These are phyloP conservation scores for Saccharomycopsis fodiens DNA, from an alignment of 805 yeast genomes.

Conservation along the genomic window DNA sequence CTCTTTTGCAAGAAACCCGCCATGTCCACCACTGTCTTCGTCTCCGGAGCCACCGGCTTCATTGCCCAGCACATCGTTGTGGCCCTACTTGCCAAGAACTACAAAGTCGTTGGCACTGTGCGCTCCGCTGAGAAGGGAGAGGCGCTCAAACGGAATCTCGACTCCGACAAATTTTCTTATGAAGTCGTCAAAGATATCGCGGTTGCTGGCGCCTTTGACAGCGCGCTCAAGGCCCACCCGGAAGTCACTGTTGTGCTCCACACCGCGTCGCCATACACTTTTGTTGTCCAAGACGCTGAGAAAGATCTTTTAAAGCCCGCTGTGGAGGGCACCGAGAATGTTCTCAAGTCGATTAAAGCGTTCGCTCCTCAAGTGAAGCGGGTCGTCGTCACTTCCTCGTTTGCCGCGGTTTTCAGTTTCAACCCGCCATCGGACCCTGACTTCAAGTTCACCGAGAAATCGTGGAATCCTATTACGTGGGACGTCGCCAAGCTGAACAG, in stretches of 20 bases:
- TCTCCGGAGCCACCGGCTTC: slow-evolving; percentile 49
- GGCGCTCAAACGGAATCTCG: not conserved
- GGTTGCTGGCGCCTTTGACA: slow-evolving; percentile 37
- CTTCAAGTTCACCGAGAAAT: slow-evolving; percentile 26
- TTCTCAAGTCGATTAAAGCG: slow-evolving; percentile 36
- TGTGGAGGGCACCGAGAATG: slow-evolving; percentile 43
- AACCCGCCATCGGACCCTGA: slow-evolving; percentile 9
- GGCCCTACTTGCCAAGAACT: slow-evolving; percentile 32
- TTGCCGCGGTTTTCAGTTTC: slow-evolving; percentile 38
- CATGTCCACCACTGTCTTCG: slow-evolving; percentile 25
- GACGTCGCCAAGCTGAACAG: slow-evolving; percentile 24
- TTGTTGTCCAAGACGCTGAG: slow-evolving; percentile 34
- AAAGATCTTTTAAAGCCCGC: slow-evolving; percentile 51
- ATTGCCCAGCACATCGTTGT: slow-evolving; percentile 44
- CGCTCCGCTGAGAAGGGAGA: slow-evolving; percentile 40
- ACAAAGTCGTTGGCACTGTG: slow-evolving; percentile 45
- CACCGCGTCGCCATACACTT: slow-evolving; percentile 42
- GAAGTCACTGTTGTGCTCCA: slow-evolving; percentile 41
- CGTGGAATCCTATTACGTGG: slow-evolving; percentile 32
- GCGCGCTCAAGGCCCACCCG: slow-evolving; percentile 32
- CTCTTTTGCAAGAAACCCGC: too few species aligned
- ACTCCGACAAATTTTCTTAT: slow-evolving; percentile 22
- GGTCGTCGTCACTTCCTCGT: slow-evolving; percentile 51
- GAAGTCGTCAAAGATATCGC: slow-evolving; percentile 32
- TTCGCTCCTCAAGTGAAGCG: slow-evolving; percentile 39